Evolutionary conservation across 257 asterid species (phyloP).

Genomic region (Ligustrum vulgare): DNA sequence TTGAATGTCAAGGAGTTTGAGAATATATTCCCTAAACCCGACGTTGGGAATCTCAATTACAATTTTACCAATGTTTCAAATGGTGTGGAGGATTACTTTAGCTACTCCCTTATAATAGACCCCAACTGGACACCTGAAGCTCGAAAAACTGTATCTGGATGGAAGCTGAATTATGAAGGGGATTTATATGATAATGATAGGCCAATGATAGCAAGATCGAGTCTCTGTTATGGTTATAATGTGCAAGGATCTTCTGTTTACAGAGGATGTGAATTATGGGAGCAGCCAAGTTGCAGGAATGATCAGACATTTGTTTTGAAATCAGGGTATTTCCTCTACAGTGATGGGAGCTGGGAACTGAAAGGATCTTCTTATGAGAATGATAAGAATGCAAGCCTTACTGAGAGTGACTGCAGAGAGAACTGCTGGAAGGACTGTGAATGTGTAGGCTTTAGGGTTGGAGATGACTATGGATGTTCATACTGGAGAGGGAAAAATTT

Average conservation of each 20-base stretch:
- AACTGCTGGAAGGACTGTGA: slow-evolving; percentile 38
- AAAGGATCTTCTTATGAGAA: background rate
- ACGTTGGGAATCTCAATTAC: slow-evolving; percentile 6
- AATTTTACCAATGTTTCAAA: slow-evolving; percentile 22
- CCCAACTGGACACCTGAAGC: background rate
- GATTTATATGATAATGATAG: background rate
- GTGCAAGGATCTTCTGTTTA: background rate
- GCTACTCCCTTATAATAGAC: slow-evolving; percentile 15
- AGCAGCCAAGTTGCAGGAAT: background rate
- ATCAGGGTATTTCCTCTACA: background rate
- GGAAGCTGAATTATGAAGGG: slow-evolving; percentile 15
- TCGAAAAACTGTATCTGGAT: slow-evolving; percentile 19
- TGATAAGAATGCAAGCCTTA: slow-evolving; percentile 19
- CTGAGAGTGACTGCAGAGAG: slow-evolving; percentile 40
- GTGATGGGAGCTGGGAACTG: background rate
- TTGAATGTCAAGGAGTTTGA: slow-evolving; percentile 22
- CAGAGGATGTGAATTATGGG: slow-evolving; percentile 1
- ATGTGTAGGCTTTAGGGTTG: slow-evolving; percentile 25
- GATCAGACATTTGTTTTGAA: background rate
- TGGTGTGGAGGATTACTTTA: slow-evolving; percentile 22
- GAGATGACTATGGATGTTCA: slow-evolving; percentile 15
- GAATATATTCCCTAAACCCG: background rate
- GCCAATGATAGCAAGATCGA: background rate
- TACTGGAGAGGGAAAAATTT: slow-evolving; percentile 16
- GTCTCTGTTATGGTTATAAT: slow-evolving; percentile 8